phyloP scores from a whole-genome alignment of 192 early-diverging fungal species.

The Rhizophlyctis rosea region DNA sequence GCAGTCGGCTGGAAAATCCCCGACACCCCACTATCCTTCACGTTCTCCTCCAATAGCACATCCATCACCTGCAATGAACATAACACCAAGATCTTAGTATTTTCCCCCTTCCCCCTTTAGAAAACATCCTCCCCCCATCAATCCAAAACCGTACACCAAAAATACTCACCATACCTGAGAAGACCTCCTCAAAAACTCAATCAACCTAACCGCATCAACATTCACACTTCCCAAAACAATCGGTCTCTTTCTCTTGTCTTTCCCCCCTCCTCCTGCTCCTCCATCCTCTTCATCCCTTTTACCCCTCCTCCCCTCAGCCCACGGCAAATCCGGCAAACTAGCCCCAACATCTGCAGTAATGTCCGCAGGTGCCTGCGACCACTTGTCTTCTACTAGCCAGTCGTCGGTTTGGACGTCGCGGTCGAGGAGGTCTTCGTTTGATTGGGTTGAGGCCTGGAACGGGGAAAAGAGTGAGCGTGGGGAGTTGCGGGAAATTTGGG shows the following conservation, averaged over 20 bases:
- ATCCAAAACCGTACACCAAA: slow-evolving; percentile 9
- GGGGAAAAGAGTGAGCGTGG: not conserved
- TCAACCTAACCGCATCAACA: slow-evolving; percentile 32
- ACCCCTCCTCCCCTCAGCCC: slow-evolving; percentile 1
- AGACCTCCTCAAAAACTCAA: slow-evolving; percentile 29
- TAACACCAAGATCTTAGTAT: no score
- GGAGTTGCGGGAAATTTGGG: not conserved
- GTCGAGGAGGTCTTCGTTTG: slow-evolving; percentile 33
- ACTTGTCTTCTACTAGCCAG: slow-evolving; percentile 39
- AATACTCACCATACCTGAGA: slow-evolving; percentile 27
- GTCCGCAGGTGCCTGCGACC: slow-evolving; percentile 46
- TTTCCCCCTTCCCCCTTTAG: slow-evolving; percentile 5
- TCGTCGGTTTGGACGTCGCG: slow-evolving; percentile 46
- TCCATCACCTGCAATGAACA: slow-evolving; percentile 49
- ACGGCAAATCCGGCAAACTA: slow-evolving; percentile 21
- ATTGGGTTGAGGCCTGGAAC: slow-evolving; percentile 38
- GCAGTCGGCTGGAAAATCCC: slow-evolving; percentile 13
- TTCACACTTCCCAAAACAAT: slow-evolving; percentile 21
- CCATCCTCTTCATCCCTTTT: not conserved
- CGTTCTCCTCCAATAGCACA: slow-evolving; percentile 41
- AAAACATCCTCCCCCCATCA: slow-evolving; percentile 10
- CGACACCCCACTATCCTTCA: slow-evolving; percentile 10
- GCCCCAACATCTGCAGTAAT: slow-evolving; percentile 26
- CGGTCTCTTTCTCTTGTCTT: slow-evolving; percentile 6
- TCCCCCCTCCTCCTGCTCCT: not conserved